Percentiles rank a stretch among this genome's conserved stretches.
Conservation (phyloP, 257 asterid genomes). For the Schizonepeta tenuifolia region DNA sequence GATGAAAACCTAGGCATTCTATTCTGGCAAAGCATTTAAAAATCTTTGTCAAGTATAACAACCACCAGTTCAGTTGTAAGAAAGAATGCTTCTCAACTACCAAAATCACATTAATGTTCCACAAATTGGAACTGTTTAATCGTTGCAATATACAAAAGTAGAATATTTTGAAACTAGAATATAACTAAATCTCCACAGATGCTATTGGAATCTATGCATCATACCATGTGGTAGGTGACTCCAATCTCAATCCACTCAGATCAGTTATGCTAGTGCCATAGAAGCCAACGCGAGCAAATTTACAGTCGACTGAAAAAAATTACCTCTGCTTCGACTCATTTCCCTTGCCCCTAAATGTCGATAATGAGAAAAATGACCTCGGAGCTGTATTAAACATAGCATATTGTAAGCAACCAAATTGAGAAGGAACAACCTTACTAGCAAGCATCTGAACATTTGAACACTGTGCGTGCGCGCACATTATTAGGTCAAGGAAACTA, state of each 20-base stretch:
- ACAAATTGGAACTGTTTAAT: constrained; percentile 54
- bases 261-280: constrained; percentile 12
- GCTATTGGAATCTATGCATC: constrained; percentile 33
- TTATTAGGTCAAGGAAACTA: neutral
- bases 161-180: constrained; percentile 41
- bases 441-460: constrained; percentile 7
- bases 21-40: neutral
- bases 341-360: constrained; percentile 93
- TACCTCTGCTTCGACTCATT: constrained; percentile 83
- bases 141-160: constrained; percentile 55
- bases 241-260: constrained; percentile 34
- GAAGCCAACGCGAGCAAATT: constrained; percentile 28
- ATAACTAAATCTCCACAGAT: constrained; percentile 31
- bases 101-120: constrained; percentile 64
- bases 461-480: neutral
- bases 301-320: constrained; percentile 29
- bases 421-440: neutral
- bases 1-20: no score
- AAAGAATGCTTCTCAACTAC: constrained; percentile 51
- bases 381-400: constrained; percentile 61
- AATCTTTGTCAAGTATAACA: constrained; percentile 23
- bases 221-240: constrained; percentile 27
- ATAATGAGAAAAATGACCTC: constrained; percentile 84
- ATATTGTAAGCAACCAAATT: constrained; percentile 26
- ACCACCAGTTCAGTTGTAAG: constrained; percentile 28